Base-by-base conservation (phyloP, 768 basidiomycete genomes). In the Naganishia kalamii region DNA sequence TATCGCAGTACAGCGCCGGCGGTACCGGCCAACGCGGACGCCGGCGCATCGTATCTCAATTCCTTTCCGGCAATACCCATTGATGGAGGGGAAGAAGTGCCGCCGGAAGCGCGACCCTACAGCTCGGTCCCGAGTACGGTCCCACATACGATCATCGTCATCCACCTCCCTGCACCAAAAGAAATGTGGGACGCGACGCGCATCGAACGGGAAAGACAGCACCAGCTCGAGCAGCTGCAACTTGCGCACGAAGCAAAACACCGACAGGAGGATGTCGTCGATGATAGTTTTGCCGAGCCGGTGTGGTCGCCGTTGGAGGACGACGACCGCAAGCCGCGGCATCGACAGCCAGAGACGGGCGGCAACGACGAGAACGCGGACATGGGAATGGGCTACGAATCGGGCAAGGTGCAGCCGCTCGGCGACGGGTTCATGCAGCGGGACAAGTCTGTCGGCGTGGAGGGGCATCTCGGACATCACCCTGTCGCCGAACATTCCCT, bases 111-210 rank as follows among this genome's bases (percentile, higher is more conserved):
- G 23, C 57, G 54, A 60, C 69, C 70, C 1, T 59, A 66, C 19
- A 66, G 62, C 29, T 46, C 70, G 11, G 74, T 68, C 41, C 76
- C 72, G 3, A 47, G 60, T 15, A 51, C 41, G 37, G 65, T 65
- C 11, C 65, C 65, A 33, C 90, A 92, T 75, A 88, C 87, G 2
- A 85, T 90, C 51, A 87, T 92, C 57, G 84, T 88, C 29, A 89
- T 93, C 54, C 88, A 92, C 66, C 84, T 94, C 84, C 92, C 92
- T 23, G 82, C 85, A 5, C 75, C 91, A 48, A 76, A 80, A 7
- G 88, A 90, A 60, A 85, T 93, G 47, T 82, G 92, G 71, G 86
- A 87, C 70, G 86, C 88, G 10, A 81, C 66, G 2, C 51, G 51
- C 6, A 68, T 68, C 12, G 66, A 68, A 51, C 62, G 66, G 13